Base-by-base conservation (phyloP, 73 alveolate genomes). In the Uronychia setigera region DNA sequence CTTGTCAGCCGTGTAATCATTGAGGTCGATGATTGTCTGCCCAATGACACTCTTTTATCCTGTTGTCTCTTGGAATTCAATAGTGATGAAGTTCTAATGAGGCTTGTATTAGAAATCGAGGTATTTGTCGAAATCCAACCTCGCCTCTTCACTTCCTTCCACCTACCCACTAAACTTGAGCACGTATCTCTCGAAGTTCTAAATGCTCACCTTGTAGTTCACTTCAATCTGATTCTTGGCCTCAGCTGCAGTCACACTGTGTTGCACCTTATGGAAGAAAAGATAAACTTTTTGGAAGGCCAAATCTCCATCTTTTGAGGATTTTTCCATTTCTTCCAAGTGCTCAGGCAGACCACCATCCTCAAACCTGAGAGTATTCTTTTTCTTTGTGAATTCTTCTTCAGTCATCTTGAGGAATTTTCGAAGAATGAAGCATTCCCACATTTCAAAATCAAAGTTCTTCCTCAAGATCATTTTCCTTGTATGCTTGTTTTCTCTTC, bases 281-380 rank as follows among this genome's bases (percentile, higher is more conserved):
- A 83, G 1, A 31, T 83, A 33, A 34, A 83, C 79, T 79, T 74
- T 74, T 26, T 80, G 27, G 32, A 83, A 31, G 31, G 60, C 90
- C 84, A 83, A 33, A 33, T 83, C 81, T 0, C 58, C 84, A 26
- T 74, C 74, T 33, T 74, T 74, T 35, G 57, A 1, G 26, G 32
- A 83, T 9, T 78, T 78, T 26, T 83, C 84, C 58, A 83, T 1
- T 34, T 27, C 33, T 83, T 29, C 59, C 74, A 33, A 27, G 74
- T 27, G 14, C n/a, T n/a, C n/a, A n/a, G n/a, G n/a, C n/a, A n/a
- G n/a, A 84, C 90, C 74, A 83, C 84, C 75, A 31, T 83, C 29
- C 74, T 83, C 33, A 83, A 74, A 32, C 84, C 34, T 26, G 83
- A 78, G 79, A 60, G 60, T 13, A 74, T 74, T 46, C 67, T 46